Evolutionary conservation across 768 basidiomycete species (phyloP).

Genomic region (Pleurotus eryngii): DNA sequence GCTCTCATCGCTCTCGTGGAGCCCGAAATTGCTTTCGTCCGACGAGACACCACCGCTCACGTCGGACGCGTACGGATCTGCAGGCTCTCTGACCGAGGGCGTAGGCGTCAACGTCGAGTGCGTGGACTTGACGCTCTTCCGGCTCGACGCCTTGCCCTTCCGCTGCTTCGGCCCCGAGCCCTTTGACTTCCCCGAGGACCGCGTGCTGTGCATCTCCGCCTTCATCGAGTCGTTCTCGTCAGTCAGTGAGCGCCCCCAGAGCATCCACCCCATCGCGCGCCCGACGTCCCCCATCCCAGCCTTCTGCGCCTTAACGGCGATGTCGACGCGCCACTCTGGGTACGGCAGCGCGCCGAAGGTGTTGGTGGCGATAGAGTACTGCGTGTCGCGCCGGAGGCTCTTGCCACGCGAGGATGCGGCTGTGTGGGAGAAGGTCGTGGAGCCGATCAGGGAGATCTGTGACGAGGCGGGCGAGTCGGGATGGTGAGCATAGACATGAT

Average conservation of each 20-base stretch:
- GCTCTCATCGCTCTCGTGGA: constrained; percentile 30
- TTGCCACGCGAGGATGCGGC: neutral
- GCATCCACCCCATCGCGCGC: constrained; percentile 47
- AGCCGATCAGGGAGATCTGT: neutral
- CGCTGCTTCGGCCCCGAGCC: constrained; percentile 8
- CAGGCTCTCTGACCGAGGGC: constrained; percentile 4
- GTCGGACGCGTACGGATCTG: constrained; percentile 16
- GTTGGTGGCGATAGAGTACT: constrained; percentile 8
- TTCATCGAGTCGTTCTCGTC: constrained; percentile 11
- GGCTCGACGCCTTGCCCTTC: constrained; percentile 1
- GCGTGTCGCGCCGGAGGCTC: constrained; percentile 3
- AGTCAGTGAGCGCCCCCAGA: constrained; percentile 25
- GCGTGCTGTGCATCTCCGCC: constrained; percentile 2
- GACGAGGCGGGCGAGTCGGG: constrained; percentile 8
- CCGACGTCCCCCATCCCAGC: constrained; percentile 60
- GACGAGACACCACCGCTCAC: constrained; percentile 10
- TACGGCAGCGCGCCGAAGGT: constrained; percentile 46
- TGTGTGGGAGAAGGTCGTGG: neutral
- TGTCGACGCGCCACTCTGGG: constrained; percentile 61
- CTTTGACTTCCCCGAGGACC: constrained; percentile 6
- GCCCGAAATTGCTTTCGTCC: constrained; percentile 9
- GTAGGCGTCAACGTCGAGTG: constrained; percentile 6
- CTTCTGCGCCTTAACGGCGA: constrained; percentile 48
- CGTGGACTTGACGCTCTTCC: constrained; percentile 5
- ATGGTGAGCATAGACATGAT: constrained; percentile 16